Conservation (phyloP, 2,329 filamentous ascomycete genomes). For the Blastomyces parvus region DNA sequence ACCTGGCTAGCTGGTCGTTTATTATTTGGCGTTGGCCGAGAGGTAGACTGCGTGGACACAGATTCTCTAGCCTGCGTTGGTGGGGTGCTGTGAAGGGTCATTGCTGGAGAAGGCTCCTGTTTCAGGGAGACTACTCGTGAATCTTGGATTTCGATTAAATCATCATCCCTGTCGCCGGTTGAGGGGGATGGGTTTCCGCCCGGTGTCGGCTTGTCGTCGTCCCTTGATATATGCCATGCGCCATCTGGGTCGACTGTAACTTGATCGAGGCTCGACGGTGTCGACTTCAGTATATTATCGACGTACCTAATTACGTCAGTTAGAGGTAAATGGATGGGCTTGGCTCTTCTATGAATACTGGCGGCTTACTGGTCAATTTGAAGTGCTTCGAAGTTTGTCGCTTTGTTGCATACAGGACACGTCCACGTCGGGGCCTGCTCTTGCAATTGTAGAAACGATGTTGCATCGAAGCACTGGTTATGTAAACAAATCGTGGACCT, state of each 20-base stretch:
- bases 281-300: slow-evolving; percentile 70
- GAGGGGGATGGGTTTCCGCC: slow-evolving; percentile 30
- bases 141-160: slow-evolving; percentile 43
- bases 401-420: slow-evolving; percentile 88
- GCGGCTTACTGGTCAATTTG: slow-evolving; percentile 70
- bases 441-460: slow-evolving; percentile 83
- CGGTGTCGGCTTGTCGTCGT: slow-evolving; percentile 32
- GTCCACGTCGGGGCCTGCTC: slow-evolving; percentile 94
- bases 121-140: slow-evolving; percentile 30
- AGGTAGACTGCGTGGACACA: slow-evolving; percentile 31
- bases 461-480: slow-evolving; percentile 90
- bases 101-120: slow-evolving; percentile 23
- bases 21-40: slow-evolving; percentile 22
- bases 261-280: slow-evolving; percentile 62
- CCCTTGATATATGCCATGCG: slow-evolving; percentile 53
- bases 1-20: slow-evolving; percentile 42
- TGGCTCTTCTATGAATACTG: background rate
- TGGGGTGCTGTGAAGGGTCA: slow-evolving; percentile 24
- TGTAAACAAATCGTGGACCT: slow-evolving; percentile 73
- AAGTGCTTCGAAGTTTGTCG: slow-evolving; percentile 67
- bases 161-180: slow-evolving; percentile 42
- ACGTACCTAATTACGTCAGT: slow-evolving; percentile 55
- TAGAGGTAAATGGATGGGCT: slow-evolving; percentile 4
- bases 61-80: slow-evolving; percentile 31
- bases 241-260: slow-evolving; percentile 86